Conservation (phyloP, 805 yeast species). For the Yarrowia divulgata region DNA sequence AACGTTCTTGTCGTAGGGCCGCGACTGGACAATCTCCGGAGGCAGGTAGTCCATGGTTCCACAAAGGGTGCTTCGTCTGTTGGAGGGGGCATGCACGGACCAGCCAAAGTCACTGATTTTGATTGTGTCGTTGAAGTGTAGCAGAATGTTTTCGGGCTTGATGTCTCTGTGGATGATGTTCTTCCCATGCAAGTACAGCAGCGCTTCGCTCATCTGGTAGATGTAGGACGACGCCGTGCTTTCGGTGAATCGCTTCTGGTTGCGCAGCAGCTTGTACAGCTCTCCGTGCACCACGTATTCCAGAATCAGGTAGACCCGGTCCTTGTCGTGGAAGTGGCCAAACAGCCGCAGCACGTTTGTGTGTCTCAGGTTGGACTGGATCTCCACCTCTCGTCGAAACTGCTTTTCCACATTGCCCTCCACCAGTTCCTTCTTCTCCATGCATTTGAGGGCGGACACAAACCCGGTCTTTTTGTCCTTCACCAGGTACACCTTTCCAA, state of each 20-base stretch:
- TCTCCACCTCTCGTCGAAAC: slow-evolving; percentile 88
- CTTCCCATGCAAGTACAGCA: slow-evolving; percentile 76
- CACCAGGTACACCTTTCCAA: slow-evolving; percentile 92
- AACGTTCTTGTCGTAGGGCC: slow-evolving; percentile 76
- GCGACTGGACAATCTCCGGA: slow-evolving; percentile 91
- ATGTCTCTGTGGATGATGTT: slow-evolving; percentile 90
- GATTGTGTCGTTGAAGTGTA: slow-evolving; percentile 76
- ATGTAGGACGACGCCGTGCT: slow-evolving; percentile 71
- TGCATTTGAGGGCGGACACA: slow-evolving; percentile 87
- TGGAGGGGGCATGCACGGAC: slow-evolving; percentile 76
- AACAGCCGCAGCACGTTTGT: slow-evolving; percentile 79
- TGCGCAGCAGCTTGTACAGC: slow-evolving; percentile 72
- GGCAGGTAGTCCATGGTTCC: slow-evolving; percentile 95
- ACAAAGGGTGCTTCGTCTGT: slow-evolving; percentile 80
- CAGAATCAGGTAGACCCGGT: slow-evolving; percentile 79
- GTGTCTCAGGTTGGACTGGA: slow-evolving; percentile 78
- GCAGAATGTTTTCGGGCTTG: slow-evolving; percentile 89
- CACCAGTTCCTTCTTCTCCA: slow-evolving; percentile 82
- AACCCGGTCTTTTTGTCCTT: slow-evolving; percentile 76
- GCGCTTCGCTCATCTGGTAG: slow-evolving; percentile 81
- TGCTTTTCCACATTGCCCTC: slow-evolving; percentile 82
- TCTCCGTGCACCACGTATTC: slow-evolving; percentile 91
- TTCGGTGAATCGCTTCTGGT: slow-evolving; percentile 74
- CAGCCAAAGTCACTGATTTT: slow-evolving; percentile 96
- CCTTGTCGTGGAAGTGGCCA: slow-evolving; percentile 83